These are phyloP conservation scores for Syncephalastrum sp. DNA, from an alignment of 371 early-diverging fungal species.

Conservation along the genomic window DNA sequence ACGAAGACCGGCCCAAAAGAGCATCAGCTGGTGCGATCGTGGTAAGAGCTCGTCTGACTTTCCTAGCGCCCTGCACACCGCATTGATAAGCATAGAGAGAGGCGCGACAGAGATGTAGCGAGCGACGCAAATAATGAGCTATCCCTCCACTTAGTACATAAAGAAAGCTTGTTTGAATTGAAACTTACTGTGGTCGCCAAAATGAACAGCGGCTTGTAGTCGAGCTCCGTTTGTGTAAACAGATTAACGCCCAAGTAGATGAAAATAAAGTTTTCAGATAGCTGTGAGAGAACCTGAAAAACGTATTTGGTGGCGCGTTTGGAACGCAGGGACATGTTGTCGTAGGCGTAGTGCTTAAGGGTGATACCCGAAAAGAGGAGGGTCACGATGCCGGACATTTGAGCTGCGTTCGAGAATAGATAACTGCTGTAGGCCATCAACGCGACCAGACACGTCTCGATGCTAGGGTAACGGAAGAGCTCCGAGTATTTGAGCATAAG, in stretches of 20 bases:
- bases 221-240: conserved; percentile 73
- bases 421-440: conserved; percentile 90
- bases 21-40: conserved; percentile 86
- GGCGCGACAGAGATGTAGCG: conserved; percentile 86
- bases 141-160: not conserved
- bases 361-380: conserved; percentile 93
- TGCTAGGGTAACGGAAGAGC: conserved; percentile 71
- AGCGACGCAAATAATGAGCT: conserved; percentile 75
- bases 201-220: conserved; percentile 74
- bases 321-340: conserved; percentile 76
- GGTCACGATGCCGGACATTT: conserved; percentile 91
- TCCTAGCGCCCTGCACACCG: conserved; percentile 54
- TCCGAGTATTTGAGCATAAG: conserved; percentile 79
- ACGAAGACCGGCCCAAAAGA: conserved; percentile 94
- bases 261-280: conserved; percentile 94
- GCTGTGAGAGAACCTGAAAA: conserved; percentile 86
- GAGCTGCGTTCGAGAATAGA: conserved; percentile 83
- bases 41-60: conserved; percentile 66
- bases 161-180: not conserved
- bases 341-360: conserved; percentile 90
- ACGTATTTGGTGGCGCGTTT: conserved; percentile 82
- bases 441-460: conserved; percentile 82
- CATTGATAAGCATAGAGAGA: conserved; percentile 76
- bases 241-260: conserved; percentile 92
- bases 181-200: conserved; percentile 62